A percentile compares a stretch with the other conserved stretches of the same genome.
These are phyloP conservation scores for Arbutus unedo DNA, from an alignment of 148 eudicot species.

Conservation along the genomic window DNA sequence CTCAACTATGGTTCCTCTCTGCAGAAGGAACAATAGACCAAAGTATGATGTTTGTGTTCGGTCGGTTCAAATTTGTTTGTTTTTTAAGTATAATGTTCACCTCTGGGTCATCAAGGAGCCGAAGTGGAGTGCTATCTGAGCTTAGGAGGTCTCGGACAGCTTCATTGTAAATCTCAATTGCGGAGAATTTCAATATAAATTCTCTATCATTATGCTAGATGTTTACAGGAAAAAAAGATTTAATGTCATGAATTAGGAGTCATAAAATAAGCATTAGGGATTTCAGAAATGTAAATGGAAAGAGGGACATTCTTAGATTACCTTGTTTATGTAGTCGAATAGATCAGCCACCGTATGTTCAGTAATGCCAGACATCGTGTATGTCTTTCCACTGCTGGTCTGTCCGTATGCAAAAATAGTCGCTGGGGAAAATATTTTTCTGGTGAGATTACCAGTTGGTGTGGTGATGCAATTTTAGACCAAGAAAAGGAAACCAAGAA, in stretches of 20 bases:
- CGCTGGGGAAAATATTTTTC: conserved; percentile 33
- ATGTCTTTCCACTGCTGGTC: conserved; percentile 94
- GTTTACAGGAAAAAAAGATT: neutral
- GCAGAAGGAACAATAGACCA: conserved; percentile 16
- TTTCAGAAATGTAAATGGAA: neutral
- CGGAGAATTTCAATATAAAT: conserved; percentile 75
- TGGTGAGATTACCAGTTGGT: neutral
- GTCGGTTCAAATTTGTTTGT: neutral
- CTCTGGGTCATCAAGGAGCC: conserved; percentile 98
- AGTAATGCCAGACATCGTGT: conserved; percentile 76
- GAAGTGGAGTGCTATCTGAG: conserved; percentile 60
- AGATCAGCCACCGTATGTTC: conserved; percentile 62
- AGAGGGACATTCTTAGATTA: conserved; percentile 10
- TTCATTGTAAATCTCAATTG: conserved; percentile 90
- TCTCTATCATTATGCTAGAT: conserved; percentile 68
- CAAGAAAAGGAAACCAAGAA: neutral
- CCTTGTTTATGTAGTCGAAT: conserved; percentile 55
- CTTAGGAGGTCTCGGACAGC: conserved; percentile 81
- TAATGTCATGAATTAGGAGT: neutral
- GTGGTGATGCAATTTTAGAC: neutral
- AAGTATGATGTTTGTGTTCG: neutral
- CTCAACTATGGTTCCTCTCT: conserved; percentile 95
- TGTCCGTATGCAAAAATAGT: conserved; percentile 90
- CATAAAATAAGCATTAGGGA: neutral
- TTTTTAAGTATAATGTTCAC: conserved; percentile 29